Conservation (phyloP, 371 early-diverging fungal genomes). For the Rhizopus microsporus region DNA sequence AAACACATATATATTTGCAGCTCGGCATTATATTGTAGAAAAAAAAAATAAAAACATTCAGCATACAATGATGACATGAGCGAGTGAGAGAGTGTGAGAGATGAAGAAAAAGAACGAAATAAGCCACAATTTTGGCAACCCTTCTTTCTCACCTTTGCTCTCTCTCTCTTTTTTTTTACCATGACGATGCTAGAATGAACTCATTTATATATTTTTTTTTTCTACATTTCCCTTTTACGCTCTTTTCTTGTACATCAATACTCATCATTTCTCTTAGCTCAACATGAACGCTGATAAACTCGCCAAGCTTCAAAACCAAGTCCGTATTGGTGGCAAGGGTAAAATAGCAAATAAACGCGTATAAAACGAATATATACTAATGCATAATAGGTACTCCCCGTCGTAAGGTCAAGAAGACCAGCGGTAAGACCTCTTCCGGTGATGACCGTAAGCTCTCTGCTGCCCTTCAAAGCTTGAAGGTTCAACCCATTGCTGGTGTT, state of each 20-base stretch:
- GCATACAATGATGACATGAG: background rate
- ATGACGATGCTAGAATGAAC: background rate
- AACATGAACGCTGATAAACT: conserved; percentile 95
- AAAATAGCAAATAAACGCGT: conserved; percentile 2
- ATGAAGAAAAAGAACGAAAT: background rate
- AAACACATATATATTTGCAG: no score
- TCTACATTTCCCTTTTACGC: background rate
- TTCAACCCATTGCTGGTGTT: conserved; percentile 82
- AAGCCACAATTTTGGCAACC: conserved; percentile 2
- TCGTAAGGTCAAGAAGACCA: conserved; percentile 62
- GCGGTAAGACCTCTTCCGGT: conserved; percentile 73
- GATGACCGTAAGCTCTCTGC: conserved; percentile 91
- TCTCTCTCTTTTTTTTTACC: background rate
- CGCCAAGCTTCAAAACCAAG: conserved; percentile 88
- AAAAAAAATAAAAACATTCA: no score
- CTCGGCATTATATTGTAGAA: no score
- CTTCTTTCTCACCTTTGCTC: background rate
- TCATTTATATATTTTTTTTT: background rate
- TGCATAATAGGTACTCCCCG: conserved; percentile 86
- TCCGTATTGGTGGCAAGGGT: conserved; percentile 93
- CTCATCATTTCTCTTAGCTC: conserved; percentile 8
- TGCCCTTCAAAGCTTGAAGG: conserved; percentile 87
- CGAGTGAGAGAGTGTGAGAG: background rate
- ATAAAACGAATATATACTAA: background rate
- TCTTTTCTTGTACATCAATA: background rate